Evolutionary conservation across 306 rosid species (phyloP).

Genomic region (Vigna unguiculata): DNA sequence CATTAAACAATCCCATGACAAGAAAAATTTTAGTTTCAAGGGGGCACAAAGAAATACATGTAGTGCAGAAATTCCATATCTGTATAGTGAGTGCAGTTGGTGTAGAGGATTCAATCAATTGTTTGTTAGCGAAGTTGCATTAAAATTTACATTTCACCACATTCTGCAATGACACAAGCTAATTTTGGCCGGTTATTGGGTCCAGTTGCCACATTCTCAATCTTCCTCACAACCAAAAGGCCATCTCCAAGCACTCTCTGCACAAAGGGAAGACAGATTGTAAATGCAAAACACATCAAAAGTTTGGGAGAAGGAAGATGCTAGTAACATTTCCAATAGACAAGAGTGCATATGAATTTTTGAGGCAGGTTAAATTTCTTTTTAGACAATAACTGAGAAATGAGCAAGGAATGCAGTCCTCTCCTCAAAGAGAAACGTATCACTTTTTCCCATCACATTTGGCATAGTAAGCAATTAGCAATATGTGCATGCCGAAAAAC

Average conservation of each 20-base stretch:
- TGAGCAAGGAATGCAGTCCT: constrained; percentile 1
- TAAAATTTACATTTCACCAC: constrained; percentile 86
- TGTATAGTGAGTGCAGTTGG: constrained; percentile 8
- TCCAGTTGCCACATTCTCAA: constrained; percentile 96
- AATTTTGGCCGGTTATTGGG: constrained; percentile 91
- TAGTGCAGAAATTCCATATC: constrained; percentile 31
- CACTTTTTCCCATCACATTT: constrained; percentile 1
- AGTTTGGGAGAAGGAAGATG: constrained; percentile 29
- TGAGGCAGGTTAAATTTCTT: constrained; percentile 3
- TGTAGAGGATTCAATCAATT: constrained; percentile 17
- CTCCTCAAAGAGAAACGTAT: not conserved
- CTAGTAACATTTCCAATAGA: constrained; percentile 16
- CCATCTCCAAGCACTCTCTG: constrained; percentile 99
- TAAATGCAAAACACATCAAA: constrained; percentile 19
- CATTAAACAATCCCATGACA: not conserved
- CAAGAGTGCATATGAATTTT: constrained; percentile 17
- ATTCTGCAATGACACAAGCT: constrained; percentile 83
- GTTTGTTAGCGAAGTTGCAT: constrained; percentile 24
- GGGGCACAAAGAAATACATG: not conserved
- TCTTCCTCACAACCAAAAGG: constrained; percentile 94
- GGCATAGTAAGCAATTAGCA: not conserved
- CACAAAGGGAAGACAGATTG: constrained; percentile 37
- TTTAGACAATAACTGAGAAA: constrained; percentile 6
- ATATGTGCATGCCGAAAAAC: not conserved
- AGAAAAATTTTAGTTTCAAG: constrained; percentile 19